phyloP scores from a whole-genome alignment of 202 grass and related monocot species.

The Digitaria exilis region DNA sequence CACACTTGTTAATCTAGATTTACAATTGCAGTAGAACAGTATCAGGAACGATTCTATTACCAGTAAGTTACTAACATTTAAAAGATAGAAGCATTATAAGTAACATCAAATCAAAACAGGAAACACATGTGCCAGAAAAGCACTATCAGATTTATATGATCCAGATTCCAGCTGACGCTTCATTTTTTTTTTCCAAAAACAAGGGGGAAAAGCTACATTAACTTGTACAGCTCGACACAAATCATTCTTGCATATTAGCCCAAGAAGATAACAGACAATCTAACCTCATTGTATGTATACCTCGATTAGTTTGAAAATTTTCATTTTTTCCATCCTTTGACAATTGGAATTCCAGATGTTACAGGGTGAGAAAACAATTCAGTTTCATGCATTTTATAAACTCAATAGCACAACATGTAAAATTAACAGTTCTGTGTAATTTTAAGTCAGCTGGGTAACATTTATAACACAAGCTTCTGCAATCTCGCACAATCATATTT shows the following conservation, averaged over 20 bases:
- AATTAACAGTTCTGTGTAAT: not conserved
- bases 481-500: constrained; percentile 24
- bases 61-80: constrained; percentile 16
- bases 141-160: constrained; percentile 16
- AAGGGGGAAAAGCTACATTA: not conserved
- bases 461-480: constrained; percentile 31
- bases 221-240: constrained; percentile 24
- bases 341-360: constrained; percentile 17
- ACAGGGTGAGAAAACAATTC: constrained; percentile 11
- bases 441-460: constrained; percentile 15
- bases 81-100: not conserved
- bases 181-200: constrained; percentile 15
- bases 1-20: constrained; percentile 68
- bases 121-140: constrained; percentile 20
- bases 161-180: constrained; percentile 6
- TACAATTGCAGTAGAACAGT: constrained; percentile 42
- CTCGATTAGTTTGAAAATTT: constrained; percentile 30
- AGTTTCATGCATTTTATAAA: constrained; percentile 19
- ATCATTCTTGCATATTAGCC: constrained; percentile 12
- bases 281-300: not conserved
- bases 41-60: constrained; percentile 11
- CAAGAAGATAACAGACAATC: too few species aligned
- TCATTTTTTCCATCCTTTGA: not conserved
- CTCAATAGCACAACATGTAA: constrained; percentile 15
- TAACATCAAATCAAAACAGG: constrained; percentile 32